A percentile compares a stretch with the other conserved stretches of the same genome.
Conservation (phyloP, 1,139 yeast species). For the Suhomyces taliae region DNA sequence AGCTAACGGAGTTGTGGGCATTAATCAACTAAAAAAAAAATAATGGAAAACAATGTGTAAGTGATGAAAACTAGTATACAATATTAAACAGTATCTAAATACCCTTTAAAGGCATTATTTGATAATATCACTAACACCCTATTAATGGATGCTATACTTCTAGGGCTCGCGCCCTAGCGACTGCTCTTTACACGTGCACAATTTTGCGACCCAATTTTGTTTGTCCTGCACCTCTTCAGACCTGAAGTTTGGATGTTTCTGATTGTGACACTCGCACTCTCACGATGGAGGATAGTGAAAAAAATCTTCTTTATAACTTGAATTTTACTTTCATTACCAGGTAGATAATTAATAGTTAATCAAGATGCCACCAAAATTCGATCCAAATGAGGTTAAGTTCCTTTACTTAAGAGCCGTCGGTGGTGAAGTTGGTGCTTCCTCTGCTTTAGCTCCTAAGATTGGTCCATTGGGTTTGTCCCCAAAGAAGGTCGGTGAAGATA, state of each 20-base stretch:
- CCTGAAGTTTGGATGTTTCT: neutral
- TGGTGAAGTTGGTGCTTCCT: constrained; percentile 99
- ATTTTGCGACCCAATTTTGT: neutral
- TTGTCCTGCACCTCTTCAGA: constrained; percentile 1
- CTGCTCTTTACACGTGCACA: neutral
- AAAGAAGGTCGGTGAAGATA: constrained; percentile 99
- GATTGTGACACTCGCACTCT: neutral
- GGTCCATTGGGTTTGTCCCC: constrained; percentile 99
- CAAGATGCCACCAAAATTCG: constrained; percentile 94
- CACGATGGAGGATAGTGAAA: constrained; percentile 3
- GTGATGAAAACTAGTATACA: too few species aligned
- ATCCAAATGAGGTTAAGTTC: constrained; percentile 98
- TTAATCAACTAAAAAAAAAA: too few species aligned
- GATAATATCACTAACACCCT: too few species aligned
- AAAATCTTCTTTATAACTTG: constrained; percentile 6
- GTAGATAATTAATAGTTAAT: constrained; percentile 12
- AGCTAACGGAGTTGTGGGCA: too few species aligned
- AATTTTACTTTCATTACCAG: constrained; percentile 7
- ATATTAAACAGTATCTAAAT: too few species aligned
- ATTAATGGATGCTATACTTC: too few species aligned
- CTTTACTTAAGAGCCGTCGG: constrained; percentile 99
- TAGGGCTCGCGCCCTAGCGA: constrained; percentile 8
- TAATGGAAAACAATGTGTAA: too few species aligned
- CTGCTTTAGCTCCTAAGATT: constrained; percentile 99
- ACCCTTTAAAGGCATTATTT: too few species aligned